Conservation (phyloP, 352 stramenopile genomes). For the Globisporangium orthogonon region DNA sequence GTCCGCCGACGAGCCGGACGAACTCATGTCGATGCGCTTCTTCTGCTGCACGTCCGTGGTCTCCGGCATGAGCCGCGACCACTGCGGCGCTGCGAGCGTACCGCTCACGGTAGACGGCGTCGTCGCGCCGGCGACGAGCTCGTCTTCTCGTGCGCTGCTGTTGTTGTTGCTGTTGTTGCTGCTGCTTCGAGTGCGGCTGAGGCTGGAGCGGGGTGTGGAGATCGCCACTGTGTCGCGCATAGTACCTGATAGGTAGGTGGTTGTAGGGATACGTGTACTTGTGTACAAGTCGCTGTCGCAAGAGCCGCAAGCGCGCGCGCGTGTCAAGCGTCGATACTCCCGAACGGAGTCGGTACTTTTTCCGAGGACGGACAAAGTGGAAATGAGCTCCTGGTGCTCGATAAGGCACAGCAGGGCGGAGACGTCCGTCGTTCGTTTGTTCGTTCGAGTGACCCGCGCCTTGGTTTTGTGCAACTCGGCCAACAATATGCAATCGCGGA, state of each 20-base stretch:
- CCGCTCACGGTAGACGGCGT: constrained; percentile 20
- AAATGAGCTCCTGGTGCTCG: constrained; percentile 12
- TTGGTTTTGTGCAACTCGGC: neutral
- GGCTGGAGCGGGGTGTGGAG: neutral
- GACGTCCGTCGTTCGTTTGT: neutral
- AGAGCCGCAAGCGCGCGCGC: neutral
- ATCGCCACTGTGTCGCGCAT: constrained; percentile 1
- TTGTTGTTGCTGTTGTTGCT: constrained; percentile 5
- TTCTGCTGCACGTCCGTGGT: constrained; percentile 10
- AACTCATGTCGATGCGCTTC: constrained; percentile 17
- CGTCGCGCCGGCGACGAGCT: constrained; percentile 6
- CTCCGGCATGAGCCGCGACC: constrained; percentile 25
- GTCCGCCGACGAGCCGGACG: constrained; percentile 10
- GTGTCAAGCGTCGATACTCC: constrained; percentile 4
- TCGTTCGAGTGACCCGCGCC: too few relatives aligned
- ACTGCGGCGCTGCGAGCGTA: constrained; percentile 17
- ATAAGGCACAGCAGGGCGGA: too few relatives aligned
- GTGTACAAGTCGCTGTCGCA: too few relatives aligned
- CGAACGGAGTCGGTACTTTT: constrained; percentile 16
- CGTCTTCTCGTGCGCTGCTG: neutral
- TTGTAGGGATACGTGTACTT: too few relatives aligned
- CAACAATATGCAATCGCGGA: neutral
- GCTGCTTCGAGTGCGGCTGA: neutral
- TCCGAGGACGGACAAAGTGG: constrained; percentile 17
- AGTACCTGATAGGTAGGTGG: neutral